Percentiles rank a stretch among this genome's conserved stretches.
phyloP scores from a whole-genome alignment of 164 flowering plant species.

The Tetrastigma voinierianum region DNA sequence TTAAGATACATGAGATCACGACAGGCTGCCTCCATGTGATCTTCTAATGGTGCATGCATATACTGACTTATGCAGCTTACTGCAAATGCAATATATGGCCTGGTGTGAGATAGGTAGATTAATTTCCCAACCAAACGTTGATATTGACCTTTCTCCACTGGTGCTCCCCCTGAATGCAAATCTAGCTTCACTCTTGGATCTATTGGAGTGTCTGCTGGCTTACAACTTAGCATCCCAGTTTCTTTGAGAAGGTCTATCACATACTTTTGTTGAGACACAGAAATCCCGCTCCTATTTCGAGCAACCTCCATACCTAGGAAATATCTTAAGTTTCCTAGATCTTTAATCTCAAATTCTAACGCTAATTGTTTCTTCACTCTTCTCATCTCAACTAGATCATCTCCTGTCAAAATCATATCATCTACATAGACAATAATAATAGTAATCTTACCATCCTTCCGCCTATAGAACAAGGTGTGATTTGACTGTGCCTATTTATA shows the following conservation, averaged over 20 bases:
- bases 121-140: too few species aligned
- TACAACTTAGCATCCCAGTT: not conserved
- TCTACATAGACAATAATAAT: not conserved
- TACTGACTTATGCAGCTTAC: too few species aligned
- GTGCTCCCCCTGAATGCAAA: too few species aligned
- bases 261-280: not conserved
- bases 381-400: not conserved
- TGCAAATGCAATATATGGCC: too few species aligned
- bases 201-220: not conserved
- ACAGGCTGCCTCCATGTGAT: too few species aligned
- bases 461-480: not conserved
- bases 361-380: not conserved
- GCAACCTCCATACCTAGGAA: not conserved
- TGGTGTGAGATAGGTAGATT: too few species aligned
- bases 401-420: not conserved
- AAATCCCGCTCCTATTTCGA: not conserved
- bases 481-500: not conserved
- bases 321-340: not conserved
- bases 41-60: too few species aligned
- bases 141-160: too few species aligned
- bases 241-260: not conserved
- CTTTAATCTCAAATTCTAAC: not conserved
- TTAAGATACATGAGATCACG: too few species aligned
- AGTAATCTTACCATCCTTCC: not conserved
- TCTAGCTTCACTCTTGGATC: too few species aligned